Evolutionary conservation across 2,329 filamentous ascomycete genomes (phyloP), one percentile per base, ranked within the genome.

Genomic region (Fusarium sp.): DNA sequence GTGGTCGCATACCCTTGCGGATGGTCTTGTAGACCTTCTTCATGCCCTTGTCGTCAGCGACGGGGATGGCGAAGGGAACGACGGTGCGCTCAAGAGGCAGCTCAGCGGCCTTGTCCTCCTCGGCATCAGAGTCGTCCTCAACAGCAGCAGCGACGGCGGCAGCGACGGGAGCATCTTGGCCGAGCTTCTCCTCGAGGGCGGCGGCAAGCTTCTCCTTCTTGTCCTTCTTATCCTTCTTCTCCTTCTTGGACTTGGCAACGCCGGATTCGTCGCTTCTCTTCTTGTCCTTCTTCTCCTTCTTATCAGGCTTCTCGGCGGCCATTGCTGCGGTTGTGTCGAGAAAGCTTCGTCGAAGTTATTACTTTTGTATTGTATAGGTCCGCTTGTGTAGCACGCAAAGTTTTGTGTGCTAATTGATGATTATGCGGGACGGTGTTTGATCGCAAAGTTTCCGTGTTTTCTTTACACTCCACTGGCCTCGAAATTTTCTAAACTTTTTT

Each of bases 11-110:
- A 90, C 87, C 85, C 80, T 86, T 87, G 74, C 84, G 82, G 67
- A 87, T 85, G 37, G 82, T 83, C 84, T 87, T 87, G 81, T 85
- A 83, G 56, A 86, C 80, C 84, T 88, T 88, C 85, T 89, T 89
- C 78, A 86, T 85, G 55, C 83, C 87, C 86, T 97, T 96, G 69
- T 93, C 93, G 70, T 94, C 90, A 29, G 91, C 91, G 65, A 97
- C 83, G 34, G 94, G 93, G 74, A 92, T 86, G 61, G 94, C 94
- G 78, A 97, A 96, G 30, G 94, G 92, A 58, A 97, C 93, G 49
- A 97, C 84, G 62, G 91, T 89, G 74, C 86, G 77, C 79, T 84
- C 81, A 58, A 85, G 78, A 52, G 80, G 75, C 32, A 77, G 58
- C 55, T 84, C 76, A 48, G 83, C 82, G 45, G 81, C 74, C 71